Conservation (phyloP, 225 moss, liverwort and hornwort species). For the Anthoceros angustus region DNA sequence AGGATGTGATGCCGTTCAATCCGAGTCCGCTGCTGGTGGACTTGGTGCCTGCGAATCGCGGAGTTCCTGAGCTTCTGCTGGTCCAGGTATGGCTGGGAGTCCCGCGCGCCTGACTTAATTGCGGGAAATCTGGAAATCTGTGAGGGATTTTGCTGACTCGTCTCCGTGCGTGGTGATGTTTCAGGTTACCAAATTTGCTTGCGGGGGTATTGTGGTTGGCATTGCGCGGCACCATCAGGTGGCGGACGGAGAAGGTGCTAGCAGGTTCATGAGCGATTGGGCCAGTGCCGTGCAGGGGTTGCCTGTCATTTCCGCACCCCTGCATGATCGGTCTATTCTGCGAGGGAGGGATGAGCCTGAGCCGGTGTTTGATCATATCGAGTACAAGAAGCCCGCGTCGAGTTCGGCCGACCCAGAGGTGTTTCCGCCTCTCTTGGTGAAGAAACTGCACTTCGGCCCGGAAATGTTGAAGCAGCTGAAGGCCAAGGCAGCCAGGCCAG, state of each 20-base stretch:
- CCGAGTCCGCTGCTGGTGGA: conserved; percentile 50
- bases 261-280: conserved; percentile 70
- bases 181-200: conserved; percentile 37
- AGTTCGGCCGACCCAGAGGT: conserved; percentile 9
- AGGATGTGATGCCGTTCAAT: conserved; percentile 55
- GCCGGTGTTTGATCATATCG: conserved; percentile 54
- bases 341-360: conserved; percentile 40
- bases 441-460: conserved; percentile 50
- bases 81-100: conserved; percentile 28
- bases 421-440: conserved; percentile 28
- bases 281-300: conserved; percentile 29
- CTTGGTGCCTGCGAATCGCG: conserved; percentile 66
- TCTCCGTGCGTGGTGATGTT: neutral
- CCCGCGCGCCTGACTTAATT: neutral
- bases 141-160: neutral
- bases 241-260: conserved; percentile 68
- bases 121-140: neutral
- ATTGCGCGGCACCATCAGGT: conserved; percentile 85
- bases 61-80: conserved; percentile 65
- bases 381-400: conserved; percentile 42
- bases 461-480: conserved; percentile 47
- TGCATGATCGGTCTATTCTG: conserved; percentile 55
- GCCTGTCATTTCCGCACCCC: conserved; percentile 15
- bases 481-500: conserved; percentile 32
- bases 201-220: conserved; percentile 51